Base-by-base conservation (phyloP, 2,329 filamentous ascomycete genomes). In the Cladophialophora immunda region DNA sequence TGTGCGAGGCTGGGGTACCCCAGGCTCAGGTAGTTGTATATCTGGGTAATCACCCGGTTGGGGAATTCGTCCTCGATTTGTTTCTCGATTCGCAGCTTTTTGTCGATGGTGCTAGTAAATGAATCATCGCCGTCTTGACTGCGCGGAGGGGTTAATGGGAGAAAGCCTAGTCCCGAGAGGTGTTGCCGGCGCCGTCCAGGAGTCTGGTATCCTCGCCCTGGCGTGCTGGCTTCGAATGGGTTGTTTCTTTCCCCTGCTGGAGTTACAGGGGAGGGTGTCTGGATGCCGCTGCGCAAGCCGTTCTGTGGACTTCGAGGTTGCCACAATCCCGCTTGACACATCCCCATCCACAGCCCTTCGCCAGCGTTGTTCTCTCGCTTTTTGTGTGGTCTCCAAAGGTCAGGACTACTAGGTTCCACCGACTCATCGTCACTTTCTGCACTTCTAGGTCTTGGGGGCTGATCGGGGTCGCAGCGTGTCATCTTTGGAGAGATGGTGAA, bases 1-100 rank as follows among this genome's bases (percentile, higher is more conserved):
- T 90, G 88, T 11, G 94, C 94, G 74, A 93, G 88, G 36, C 92
- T 90, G 2, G 94, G 94, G 77, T 97, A 97, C 4, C 94, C 94
- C 4, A 98, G 85, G 0, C 93, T 97, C 17, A 98, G 85, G 78
- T 98, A 98, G 78, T 98, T 97, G 84, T 96, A 98, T 7, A 98
- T 94, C 78, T 98, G 94, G 0, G 94, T 97, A 64, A 97, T 88
- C 76, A 97, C 97, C 3, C 84, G 84, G 76, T 97, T 92, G 68
- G 90, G 84, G 74, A 95, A 97, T 78, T 97, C 93, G 34, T 80
- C 77, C 30, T 84, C 79, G 50, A 88, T 83, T 11, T 80, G 76
- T 81, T 80, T 77, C 69, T 85, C 81, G 53, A 72, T 53, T 36
- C 72, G 62, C 1, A 78, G 64, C 73, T 77, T 77, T 22, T 74